Percentiles rank a stretch among this genome's conserved stretches.
These are phyloP conservation scores for Claviceps sp. DNA, from an alignment of 2,329 filamentous ascomycete species.

Conservation along the genomic window DNA sequence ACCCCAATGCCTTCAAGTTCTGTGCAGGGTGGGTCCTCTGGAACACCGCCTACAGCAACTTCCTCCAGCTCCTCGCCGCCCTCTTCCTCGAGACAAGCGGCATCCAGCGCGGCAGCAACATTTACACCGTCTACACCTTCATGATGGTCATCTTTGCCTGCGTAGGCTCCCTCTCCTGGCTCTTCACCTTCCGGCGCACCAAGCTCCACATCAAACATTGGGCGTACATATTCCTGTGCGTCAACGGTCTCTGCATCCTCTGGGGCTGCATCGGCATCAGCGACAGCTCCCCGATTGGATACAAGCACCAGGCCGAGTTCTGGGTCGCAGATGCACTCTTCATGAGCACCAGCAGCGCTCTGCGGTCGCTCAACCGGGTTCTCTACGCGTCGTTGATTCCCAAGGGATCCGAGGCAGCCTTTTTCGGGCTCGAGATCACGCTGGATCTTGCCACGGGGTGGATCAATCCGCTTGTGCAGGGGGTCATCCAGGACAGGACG, in stretches of 20 bases:
- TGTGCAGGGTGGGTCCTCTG: constrained; percentile 11
- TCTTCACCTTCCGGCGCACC: constrained; percentile 6
- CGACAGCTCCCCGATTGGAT: constrained; percentile 6
- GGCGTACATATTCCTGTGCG: constrained; percentile 9
- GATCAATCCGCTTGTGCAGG: constrained; percentile 11
- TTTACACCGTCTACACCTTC: constrained; percentile 10
- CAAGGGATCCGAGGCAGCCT: constrained; percentile 9
- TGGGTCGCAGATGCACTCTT: constrained; percentile 9
- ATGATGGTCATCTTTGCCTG: constrained; percentile 10
- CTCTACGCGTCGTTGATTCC: constrained; percentile 10
- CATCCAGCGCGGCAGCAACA: constrained; percentile 8
- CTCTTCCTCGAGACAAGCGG: constrained; percentile 10
- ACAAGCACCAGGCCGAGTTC: constrained; percentile 10
- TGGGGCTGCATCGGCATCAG: constrained; percentile 11
- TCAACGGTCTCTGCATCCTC: constrained; percentile 10
- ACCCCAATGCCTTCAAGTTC: constrained; percentile 12
- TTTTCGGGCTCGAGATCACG: constrained; percentile 11
- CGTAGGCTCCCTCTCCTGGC: constrained; percentile 9
- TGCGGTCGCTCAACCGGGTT: constrained; percentile 10
- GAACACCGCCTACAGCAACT: constrained; percentile 11
- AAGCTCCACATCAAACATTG: constrained; percentile 8
- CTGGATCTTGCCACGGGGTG: constrained; percentile 10
- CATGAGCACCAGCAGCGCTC: constrained; percentile 11
- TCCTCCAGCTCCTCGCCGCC: constrained; percentile 7
- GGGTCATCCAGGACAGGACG: constrained; percentile 8